phyloP scores from a whole-genome alignment of 331 rosid genomes.

The Pyracantha coccinea region DNA sequence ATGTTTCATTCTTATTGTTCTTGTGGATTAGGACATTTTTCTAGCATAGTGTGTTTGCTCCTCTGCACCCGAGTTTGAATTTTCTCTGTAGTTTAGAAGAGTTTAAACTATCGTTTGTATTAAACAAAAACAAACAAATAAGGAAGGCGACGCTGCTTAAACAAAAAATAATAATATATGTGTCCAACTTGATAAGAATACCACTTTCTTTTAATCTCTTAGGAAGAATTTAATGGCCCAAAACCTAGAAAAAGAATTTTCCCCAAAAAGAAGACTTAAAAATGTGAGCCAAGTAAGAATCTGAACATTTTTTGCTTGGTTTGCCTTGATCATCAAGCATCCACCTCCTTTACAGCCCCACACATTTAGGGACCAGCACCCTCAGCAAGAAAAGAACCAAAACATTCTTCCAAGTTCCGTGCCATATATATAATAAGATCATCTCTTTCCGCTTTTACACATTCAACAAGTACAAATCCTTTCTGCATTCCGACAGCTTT shows the following conservation, averaged over 20 bases:
- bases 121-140: too few species aligned
- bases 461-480: neutral
- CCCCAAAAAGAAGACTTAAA: conserved; percentile 19
- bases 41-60: too few species aligned
- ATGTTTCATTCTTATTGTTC: too few species aligned
- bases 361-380: conserved; percentile 30
- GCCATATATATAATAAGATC: conserved; percentile 15
- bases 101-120: too few species aligned
- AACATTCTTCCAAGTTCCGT: conserved; percentile 7
- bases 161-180: too few species aligned
- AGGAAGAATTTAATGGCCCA: neutral
- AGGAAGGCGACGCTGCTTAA: accelerated
- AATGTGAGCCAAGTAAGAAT: conserved; percentile 48
- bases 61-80: too few species aligned
- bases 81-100: accelerated
- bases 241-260: conserved; percentile 14
- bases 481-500: conserved; percentile 20
- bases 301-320: conserved; percentile 22
- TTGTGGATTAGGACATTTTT: too few species aligned
- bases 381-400: conserved; percentile 69
- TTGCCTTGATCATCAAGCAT: conserved; percentile 63
- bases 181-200: conserved; percentile 23
- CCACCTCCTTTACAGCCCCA: conserved; percentile 54
- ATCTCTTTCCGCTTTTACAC: neutral
- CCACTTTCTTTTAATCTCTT: conserved; percentile 21